Evolutionary conservation across 345 rosid genomes (phyloP), one percentile per base, ranked within the genome.

Genomic region (Hibiscus trionum): DNA sequence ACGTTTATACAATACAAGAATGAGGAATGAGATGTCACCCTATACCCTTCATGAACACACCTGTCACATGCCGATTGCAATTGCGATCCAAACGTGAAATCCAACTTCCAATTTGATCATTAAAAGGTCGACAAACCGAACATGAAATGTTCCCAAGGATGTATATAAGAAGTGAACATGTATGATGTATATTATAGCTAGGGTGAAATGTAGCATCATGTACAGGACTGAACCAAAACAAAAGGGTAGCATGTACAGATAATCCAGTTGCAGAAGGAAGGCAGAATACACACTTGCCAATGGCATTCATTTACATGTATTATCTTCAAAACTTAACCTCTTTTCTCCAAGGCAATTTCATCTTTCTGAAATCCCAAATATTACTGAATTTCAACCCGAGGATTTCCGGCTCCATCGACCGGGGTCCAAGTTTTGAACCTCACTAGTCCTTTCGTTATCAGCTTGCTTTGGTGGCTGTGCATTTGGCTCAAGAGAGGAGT

Each of bases 261-360:
- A 66, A 26, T 12, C n/a, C 26, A 11, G 55, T 46, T 14, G 21
- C 11, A 29, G 70, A 52, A 24, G 39, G 59, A 49, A 49, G 27
- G 71, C 59, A 27, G 71, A 67, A 67, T 67, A 50, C 12, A 66
- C 57, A 67, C 24, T 66, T 31, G 35, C 35, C 35, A 31, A 31
- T 4, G 35, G 35, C 5, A 31, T 35, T 35, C 37, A 67, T 49
- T 56, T 49, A 55, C 59, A 67, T 31, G 15, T 46, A 49, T 49
- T 12, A 49, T 24, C 24, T 15, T 15, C 39, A 49, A 15, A 11
- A 4, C 52, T 50, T 50, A 50, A 15, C 42, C 42, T 27, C 39
- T 15, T 67, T 27, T 29, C 27, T 3, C n/a, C 6, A 8, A 49
- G n/a, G 53, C 53, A 49, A 49, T 15, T 67, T 29, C 9, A 29